Base-by-base conservation (phyloP, 768 basidiomycete species). In the Pulveroboletus sp. region DNA sequence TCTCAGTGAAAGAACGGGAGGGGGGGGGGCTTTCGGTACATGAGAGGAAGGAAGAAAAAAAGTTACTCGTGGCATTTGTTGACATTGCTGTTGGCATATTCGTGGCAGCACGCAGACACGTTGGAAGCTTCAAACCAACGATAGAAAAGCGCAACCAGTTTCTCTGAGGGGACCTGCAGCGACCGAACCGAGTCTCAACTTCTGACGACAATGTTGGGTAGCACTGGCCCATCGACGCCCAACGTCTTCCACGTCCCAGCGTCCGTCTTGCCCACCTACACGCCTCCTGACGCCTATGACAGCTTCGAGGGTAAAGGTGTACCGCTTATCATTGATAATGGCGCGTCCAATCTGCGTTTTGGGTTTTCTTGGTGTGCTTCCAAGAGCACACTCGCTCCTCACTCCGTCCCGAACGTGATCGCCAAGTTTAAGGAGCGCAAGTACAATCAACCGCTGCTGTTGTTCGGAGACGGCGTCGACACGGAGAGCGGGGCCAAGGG, bases 391-490 rank as follows among this genome's bases (percentile, higher is more conserved):
- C 36, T 30, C 3, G 63, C 64, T 0, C 90, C 91, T 0, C 80
- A 76, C 33, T 71, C 76, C 14, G 80, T 80, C 31, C 73, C 80
- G 2, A 94, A 93, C 59, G 78, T 85, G 38, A 75, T 93, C 15
- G 79, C 93, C 45, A 87, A 86, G 63, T 97, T 89, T 71, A 90
- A 90, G 67, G 96, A 98, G 59, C 80, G 94, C 58, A 86, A 83
- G 65, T 82, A 77, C 12, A 92, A 91, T 66, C 84, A 79, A 52
- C 86, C 84, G 0, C 71, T 94, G n/a, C 65, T 94, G 28, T 74
- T 98, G 11, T 95, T 95, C 50, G 96, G 96, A 0, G 82, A 87
- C 30, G 92, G 83, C 10, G 81, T 91, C 28, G 94, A 96, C 39
- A 74, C 82, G 11, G 96, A 99, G 65, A 86, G 86, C 36, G 87